A percentile compares a stretch with the other conserved stretches of the same genome.
Evolutionary conservation across 495 filamentous ascomycete genomes (phyloP).

Genomic region (Cercophora samala): DNA sequence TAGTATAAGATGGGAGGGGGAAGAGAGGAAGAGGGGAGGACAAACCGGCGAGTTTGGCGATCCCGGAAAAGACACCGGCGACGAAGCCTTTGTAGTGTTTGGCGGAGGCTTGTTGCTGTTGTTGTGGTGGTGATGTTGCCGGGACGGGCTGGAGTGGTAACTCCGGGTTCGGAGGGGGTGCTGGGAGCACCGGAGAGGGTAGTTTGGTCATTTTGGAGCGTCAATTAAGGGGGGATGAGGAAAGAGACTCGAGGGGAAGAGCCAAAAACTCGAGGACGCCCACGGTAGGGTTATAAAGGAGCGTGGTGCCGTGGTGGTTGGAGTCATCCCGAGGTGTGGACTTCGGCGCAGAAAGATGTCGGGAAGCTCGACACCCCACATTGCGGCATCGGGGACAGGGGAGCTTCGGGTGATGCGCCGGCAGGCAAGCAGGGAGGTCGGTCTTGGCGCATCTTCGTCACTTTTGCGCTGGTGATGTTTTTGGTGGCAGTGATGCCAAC

Average conservation of each 20-base stretch:
- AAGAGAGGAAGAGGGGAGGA: conserved; percentile 25
- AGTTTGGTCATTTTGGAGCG: background rate
- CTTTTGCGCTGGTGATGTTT: background rate
- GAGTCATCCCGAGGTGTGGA: conserved; percentile 5
- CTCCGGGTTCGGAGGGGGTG: conserved; percentile 1
- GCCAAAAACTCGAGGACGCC: background rate
- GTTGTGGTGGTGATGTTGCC: conserved; percentile 16
- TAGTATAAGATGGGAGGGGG: background rate
- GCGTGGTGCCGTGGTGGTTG: conserved; percentile 8
- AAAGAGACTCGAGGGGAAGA: background rate
- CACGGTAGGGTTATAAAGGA: conserved; percentile 1
- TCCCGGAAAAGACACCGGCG: conserved; percentile 87
- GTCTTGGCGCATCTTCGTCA: conserved; percentile 2
- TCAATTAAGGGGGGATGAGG: background rate
- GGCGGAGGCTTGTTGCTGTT: conserved; percentile 10
- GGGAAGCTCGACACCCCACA: conserved; percentile 7
- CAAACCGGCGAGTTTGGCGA: conserved; percentile 86
- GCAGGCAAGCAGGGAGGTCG: conserved; percentile 8
- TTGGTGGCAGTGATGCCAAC: no score
- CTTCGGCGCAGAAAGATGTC: background rate
- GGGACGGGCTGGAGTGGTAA: background rate
- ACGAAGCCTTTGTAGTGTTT: conserved; percentile 84
- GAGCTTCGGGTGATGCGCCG: conserved; percentile 4
- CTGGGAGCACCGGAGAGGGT: background rate
- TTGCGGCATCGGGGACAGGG: conserved; percentile 21